Evolutionary conservation across 495 filamentous ascomycete species (phyloP).

Genomic region (Daldinia grandis): DNA sequence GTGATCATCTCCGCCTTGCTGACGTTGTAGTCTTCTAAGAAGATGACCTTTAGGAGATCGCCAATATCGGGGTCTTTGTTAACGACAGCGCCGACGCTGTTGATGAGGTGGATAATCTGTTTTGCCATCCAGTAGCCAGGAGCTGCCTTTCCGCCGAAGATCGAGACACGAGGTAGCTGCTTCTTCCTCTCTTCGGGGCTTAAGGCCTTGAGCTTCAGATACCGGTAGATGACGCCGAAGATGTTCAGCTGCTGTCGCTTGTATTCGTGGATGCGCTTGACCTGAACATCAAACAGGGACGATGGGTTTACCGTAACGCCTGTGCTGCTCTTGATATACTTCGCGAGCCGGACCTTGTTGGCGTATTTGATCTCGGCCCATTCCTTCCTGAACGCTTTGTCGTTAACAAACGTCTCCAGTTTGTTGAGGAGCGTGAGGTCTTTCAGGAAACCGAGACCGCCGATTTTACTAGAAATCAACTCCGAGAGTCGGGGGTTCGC

Average conservation of each 20-base stretch:
- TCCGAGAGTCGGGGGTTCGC: slow-evolving; percentile 94
- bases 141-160: slow-evolving; percentile 97
- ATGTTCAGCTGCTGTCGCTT: slow-evolving; percentile 99
- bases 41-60: slow-evolving; percentile 95
- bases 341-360: slow-evolving; percentile 78
- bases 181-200: slow-evolving; percentile 86
- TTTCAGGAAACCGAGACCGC: slow-evolving; percentile 82
- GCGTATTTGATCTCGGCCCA: slow-evolving; percentile 87
- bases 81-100: slow-evolving; percentile 87
- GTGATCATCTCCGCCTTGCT: slow-evolving; percentile 98
- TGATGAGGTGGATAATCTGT: slow-evolving; percentile 96
- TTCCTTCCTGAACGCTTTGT: slow-evolving; percentile 88
- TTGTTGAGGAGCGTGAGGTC: slow-evolving; percentile 86
- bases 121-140: slow-evolving; percentile 99
- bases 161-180: slow-evolving; percentile 87
- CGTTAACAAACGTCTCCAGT: slow-evolving; percentile 79
- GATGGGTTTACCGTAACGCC: slow-evolving; percentile 84
- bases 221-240: slow-evolving; percentile 96
- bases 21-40: slow-evolving; percentile 98
- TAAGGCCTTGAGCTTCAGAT: slow-evolving; percentile 87
- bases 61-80: slow-evolving; percentile 92
- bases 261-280: slow-evolving; percentile 99
- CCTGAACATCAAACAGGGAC: slow-evolving; percentile 94
- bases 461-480: slow-evolving; percentile 87
- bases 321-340: slow-evolving; percentile 83